phyloP scores from a whole-genome alignment of 163 green algal genomes.

The Volvox carteri region DNA sequence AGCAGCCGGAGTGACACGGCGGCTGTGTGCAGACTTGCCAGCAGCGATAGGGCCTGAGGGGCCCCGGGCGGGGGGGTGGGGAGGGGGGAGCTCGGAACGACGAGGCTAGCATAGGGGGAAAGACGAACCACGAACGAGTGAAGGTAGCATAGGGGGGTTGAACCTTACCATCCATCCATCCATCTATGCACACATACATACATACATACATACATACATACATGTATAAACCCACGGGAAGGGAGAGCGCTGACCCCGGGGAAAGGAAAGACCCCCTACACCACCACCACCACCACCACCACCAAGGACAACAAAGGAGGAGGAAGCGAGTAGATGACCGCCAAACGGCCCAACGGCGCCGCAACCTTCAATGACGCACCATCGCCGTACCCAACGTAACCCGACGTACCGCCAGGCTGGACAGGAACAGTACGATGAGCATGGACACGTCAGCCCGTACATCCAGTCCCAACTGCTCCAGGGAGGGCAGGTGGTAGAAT shows the following conservation, averaged over 20 bases:
- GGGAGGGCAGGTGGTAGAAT: slow-evolving; percentile 87
- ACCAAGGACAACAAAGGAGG: no score
- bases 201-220: background rate
- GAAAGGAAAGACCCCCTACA: no score
- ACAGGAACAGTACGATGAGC: slow-evolving; percentile 76
- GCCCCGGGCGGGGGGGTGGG: background rate
- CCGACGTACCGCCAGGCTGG: slow-evolving; percentile 56
- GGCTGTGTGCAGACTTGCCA: slow-evolving; percentile 74
- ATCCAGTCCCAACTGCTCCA: slow-evolving; percentile 84
- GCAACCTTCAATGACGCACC: no score
- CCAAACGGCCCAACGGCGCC: background rate
- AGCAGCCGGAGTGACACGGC: slow-evolving; percentile 56
- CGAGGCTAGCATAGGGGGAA: no score
- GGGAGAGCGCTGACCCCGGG: no score
- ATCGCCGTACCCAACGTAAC: no score
- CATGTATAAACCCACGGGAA: background rate
- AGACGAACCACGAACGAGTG: no score
- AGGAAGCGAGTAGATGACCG: background rate
- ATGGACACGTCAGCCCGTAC: slow-evolving; percentile 84
- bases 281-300: background rate
- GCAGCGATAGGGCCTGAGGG: slow-evolving; percentile 67
- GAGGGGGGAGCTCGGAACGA: no score
- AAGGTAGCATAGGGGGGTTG: no score
- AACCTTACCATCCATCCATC: no score
- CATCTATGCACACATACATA: background rate